These are phyloP conservation scores for Stereum hirsutum DNA, from an alignment of 1,284 basidiomycete genomes.

Conservation along the genomic window DNA sequence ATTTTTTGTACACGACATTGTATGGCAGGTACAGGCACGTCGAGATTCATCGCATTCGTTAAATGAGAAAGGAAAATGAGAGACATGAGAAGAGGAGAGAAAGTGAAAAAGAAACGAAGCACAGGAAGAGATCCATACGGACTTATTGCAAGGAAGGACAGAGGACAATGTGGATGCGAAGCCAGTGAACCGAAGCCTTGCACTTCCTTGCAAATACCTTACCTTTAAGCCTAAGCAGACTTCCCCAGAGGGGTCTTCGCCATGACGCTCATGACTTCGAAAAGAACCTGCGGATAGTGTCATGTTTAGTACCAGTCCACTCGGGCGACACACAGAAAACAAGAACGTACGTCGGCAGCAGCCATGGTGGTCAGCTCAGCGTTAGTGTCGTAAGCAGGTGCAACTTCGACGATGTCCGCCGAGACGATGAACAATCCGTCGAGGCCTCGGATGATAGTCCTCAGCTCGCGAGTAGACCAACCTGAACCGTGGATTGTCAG, in stretches of 20 bases:
- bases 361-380: conserved; percentile 75
- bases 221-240: conserved; percentile 16
- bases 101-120: too few species aligned
- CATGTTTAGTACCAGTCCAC: conserved; percentile 6
- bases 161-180: too few species aligned
- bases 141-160: too few species aligned
- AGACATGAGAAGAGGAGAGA: too few species aligned
- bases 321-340: background rate
- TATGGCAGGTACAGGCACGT: too few species aligned
- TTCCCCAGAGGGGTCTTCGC: conserved; percentile 69
- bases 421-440: conserved; percentile 67
- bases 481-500: too few species aligned
- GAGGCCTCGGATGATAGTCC: conserved; percentile 64
- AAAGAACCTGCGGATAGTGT: conserved; percentile 40
- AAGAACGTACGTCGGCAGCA: conserved; percentile 59
- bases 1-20: too few species aligned
- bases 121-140: too few species aligned
- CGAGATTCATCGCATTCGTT: too few species aligned
- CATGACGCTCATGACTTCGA: conserved; percentile 71
- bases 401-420: conserved; percentile 77
- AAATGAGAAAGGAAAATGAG: too few species aligned
- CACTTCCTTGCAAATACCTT: background rate
- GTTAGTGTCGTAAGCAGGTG: conserved; percentile 74
- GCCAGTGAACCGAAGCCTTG: too few species aligned
- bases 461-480: conserved; percentile 70